phyloP scores from a whole-genome alignment of 768 basidiomycete genomes.

The Amanita exitialis region DNA sequence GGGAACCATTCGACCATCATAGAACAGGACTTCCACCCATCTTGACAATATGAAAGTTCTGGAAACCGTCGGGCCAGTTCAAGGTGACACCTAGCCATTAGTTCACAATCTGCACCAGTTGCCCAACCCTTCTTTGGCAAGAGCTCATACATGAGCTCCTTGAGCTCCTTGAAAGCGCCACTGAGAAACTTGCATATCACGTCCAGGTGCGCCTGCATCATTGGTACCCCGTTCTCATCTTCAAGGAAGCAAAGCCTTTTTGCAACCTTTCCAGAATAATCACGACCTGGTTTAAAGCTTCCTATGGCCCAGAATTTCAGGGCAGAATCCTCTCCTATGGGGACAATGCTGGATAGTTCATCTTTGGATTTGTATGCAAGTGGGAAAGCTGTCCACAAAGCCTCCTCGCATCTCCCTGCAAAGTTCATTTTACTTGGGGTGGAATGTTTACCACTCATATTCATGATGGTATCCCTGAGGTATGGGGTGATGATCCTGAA shows the following conservation, averaged over 20 bases:
- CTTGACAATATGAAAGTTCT: not conserved
- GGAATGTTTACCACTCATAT: not conserved
- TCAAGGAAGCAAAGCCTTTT: not conserved
- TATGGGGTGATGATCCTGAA: not conserved
- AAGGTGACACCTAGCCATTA: not conserved
- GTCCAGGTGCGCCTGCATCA: not conserved
- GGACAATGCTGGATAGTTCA: not conserved
- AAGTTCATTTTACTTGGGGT: not conserved
- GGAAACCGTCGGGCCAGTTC: not conserved
- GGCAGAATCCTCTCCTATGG: not conserved
- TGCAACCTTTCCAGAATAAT: not conserved
- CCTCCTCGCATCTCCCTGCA: not conserved
- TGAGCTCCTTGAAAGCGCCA: not conserved
- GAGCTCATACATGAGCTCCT: not conserved
- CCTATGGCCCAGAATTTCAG: not conserved
- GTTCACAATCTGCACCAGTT: not conserved
- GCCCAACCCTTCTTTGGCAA: not conserved
- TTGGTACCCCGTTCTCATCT: not conserved
- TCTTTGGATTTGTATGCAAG: constrained; percentile 1
- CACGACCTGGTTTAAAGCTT: not conserved
- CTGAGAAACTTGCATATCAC: not conserved
- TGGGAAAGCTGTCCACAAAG: not conserved
- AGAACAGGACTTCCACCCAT: not conserved
- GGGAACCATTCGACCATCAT: constrained; percentile 2
- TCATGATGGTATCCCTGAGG: not conserved